Base-by-base conservation (phyloP, 169 alveolate genomes). In the Eimeria acervulina region DNA sequence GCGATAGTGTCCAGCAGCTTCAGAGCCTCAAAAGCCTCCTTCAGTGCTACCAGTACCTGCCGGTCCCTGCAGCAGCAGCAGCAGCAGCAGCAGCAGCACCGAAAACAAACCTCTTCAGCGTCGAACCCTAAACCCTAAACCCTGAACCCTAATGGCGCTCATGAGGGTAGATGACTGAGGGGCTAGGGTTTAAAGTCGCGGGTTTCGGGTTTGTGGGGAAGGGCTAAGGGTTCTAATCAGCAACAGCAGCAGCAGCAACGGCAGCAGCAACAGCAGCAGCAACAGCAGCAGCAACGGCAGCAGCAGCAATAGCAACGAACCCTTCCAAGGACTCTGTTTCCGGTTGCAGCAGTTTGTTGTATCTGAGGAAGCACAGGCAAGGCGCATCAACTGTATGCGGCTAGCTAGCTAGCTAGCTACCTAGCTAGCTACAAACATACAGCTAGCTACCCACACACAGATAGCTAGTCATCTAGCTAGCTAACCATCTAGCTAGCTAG, bases 61-160 rank as follows among this genome's bases (percentile, higher is more conserved):
- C 84, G 85, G 10, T 89, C 95, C 44, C 95, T 89, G 95, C 52
- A 44, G 78, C 63, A 76, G 87, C 81, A 70, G 81, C 42, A 70
- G 81, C 80, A 68, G 80, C 80, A 68, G 80, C 81, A 70, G 81
- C 81, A 70, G 81, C 81, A 70, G 47, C 81, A 70, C 2, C 23
- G 6, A 15, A 12, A 70, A 44, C n/a, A 36, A 1, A 21, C 68
- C n/a, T 21, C 68, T 59, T 1, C 26, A 59, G 19, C 68, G 1
- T 0, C 26, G 26, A 59, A 21, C 68, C 68, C 68, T 59, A 59
- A 59, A 59, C 68, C 68, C 68, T 59, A 59, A 59, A 59, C 68
- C 68, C 68, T 59, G 19, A 59, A 59, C 68, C 68, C 68, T 59
- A 59, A 59, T 13, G 8, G 19, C 68, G 19, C n/a, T n/a, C 68